Evolutionary conservation across 495 filamentous ascomycete species (phyloP), one percentile per base, ranked within the genome.

Genomic region (Talaromyces adpressus): DNA sequence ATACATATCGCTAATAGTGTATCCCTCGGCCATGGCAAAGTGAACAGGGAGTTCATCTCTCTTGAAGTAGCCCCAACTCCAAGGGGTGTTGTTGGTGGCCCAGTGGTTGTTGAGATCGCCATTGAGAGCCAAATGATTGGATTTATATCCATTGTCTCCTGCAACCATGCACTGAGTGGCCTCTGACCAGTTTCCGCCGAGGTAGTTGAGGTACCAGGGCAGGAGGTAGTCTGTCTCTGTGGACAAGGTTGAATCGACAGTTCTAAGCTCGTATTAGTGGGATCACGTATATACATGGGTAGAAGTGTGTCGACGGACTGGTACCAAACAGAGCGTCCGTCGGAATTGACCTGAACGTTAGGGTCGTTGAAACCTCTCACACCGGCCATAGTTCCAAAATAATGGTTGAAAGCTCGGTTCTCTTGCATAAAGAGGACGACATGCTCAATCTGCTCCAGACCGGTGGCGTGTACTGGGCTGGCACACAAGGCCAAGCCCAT

Each of bases 401-500:
- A 83, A 52, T 64, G 71, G 57, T 79, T 74, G 70, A 71, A 76
- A 11, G 75, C 68, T 25, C 76, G 67, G 62, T 80, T 81, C 69
- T 82, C 82, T 67, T 85, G 82, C 82, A 85, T 85, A 71, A 85
- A 85, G 30, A 85, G 76, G 6, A 85, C 77, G 16, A 85, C 81
- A 78, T 85, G 82, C 32, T 85, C 73, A 63, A 85, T 82, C 66
- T 82, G 80, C 23, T 73, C 73, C 29, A 85, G 78, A 3, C 76
- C 81, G 34, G 72, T 77, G 14, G 51, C 20, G 18, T 16, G 14
- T 45, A 66, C 75, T 56, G 70, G 71, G 11, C 56, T 61, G 51
- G 59, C 66, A 36, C 57, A 65, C 25, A 74, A 63, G 23, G 70
- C 62, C 54, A 70, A 34, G 6, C 64, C 52, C 9, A 76, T 53